Conservation (phyloP, 2,329 filamentous ascomycete genomes). For the Microdochium trichocladiopsis region DNA sequence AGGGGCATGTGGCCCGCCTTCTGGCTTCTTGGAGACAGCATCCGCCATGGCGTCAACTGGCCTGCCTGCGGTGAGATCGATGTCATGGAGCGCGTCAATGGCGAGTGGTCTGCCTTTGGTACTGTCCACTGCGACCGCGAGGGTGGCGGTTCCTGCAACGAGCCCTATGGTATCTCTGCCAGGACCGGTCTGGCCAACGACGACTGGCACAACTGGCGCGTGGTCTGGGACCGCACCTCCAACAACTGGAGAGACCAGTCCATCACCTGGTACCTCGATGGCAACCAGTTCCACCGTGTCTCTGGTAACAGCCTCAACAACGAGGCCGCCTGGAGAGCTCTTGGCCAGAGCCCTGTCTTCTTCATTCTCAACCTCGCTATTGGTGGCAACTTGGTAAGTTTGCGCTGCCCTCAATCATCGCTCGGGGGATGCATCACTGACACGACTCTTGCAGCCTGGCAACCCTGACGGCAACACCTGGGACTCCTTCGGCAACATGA, state of each 20-base stretch:
- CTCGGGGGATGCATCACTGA: constrained; percentile 1
- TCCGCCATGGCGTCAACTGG: constrained; percentile 38
- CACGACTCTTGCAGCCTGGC: constrained; percentile 31
- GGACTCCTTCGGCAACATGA: constrained; percentile 37
- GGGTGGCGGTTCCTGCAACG: constrained; percentile 39
- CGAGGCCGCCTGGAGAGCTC: constrained; percentile 32
- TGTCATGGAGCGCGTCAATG: constrained; percentile 42
- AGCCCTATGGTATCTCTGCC: constrained; percentile 31
- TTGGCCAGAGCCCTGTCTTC: constrained; percentile 34
- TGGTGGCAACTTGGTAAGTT: constrained; percentile 34
- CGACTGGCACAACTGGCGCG: constrained; percentile 40
- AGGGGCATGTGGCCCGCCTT: constrained; percentile 47
- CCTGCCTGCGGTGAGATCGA: constrained; percentile 44
- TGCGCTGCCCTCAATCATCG: not conserved
- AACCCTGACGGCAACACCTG: constrained; percentile 36
- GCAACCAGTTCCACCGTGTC: constrained; percentile 32
- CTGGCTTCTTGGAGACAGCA: constrained; percentile 41
- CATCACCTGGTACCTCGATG: constrained; percentile 42
- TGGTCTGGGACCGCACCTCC: constrained; percentile 37
- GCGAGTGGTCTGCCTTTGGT: constrained; percentile 34
- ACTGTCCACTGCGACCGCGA: constrained; percentile 38
- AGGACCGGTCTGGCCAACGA: constrained; percentile 32
- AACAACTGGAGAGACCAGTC: constrained; percentile 35
- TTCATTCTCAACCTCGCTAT: constrained; percentile 42
- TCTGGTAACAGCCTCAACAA: constrained; percentile 32